Conservation (phyloP, 495 filamentous ascomycete genomes). For the Talaromyces thailandensis region DNA sequence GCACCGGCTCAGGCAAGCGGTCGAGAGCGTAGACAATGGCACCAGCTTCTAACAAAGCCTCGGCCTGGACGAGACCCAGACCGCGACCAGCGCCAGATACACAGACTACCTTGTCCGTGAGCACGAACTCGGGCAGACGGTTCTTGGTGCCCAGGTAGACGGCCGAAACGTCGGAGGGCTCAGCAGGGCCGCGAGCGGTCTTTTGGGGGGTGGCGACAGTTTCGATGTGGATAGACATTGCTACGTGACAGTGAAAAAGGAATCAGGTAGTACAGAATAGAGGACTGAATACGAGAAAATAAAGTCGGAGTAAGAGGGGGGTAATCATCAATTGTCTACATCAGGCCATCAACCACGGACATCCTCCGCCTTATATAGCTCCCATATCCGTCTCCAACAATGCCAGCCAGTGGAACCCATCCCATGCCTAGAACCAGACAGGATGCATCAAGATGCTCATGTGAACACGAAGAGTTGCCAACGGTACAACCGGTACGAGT, state of each 20-base stretch:
- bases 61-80: slow-evolving; percentile 68
- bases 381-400: background rate
- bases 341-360: background rate
- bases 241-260: background rate
- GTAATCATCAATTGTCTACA: background rate
- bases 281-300: background rate
- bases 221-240: slow-evolving; percentile 13
- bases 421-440: background rate
- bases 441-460: background rate
- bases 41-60: slow-evolving; percentile 73
- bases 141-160: slow-evolving; percentile 27
- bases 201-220: slow-evolving; percentile 4
- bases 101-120: slow-evolving; percentile 66
- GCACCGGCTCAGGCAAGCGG: slow-evolving; percentile 36
- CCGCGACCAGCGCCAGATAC: slow-evolving; percentile 76
- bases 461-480: background rate
- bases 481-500: background rate
- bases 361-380: background rate
- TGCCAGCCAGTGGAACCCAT: background rate
- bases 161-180: slow-evolving; percentile 4
- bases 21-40: slow-evolving; percentile 48
- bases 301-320: background rate
- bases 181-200: background rate
- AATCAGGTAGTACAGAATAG: slow-evolving; percentile 1
- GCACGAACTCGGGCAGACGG: slow-evolving; percentile 67